phyloP scores from a whole-genome alignment of 1,284 basidiomycete genomes.

The Schizophyllum amplum region DNA sequence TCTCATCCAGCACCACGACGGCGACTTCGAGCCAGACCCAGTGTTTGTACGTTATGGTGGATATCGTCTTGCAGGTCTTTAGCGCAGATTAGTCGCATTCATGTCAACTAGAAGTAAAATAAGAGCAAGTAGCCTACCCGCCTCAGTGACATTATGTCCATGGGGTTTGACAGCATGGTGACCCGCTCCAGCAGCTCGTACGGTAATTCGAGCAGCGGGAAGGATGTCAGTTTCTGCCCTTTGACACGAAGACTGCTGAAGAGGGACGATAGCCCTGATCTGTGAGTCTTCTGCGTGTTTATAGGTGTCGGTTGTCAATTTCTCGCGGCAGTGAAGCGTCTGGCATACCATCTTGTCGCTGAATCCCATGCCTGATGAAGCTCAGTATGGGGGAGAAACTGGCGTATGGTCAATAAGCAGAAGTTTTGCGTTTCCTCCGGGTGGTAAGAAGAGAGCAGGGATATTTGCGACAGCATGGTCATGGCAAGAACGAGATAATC shows the following conservation, averaged over 20 bases:
- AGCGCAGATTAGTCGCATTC: background rate
- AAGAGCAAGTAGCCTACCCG: background rate
- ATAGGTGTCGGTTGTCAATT: too few relatives aligned
- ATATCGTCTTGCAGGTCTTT: background rate
- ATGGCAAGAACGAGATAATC: too few relatives aligned
- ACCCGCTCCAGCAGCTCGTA: background rate
- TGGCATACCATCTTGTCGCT: too few relatives aligned
- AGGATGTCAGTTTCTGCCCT: background rate
- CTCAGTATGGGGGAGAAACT: too few relatives aligned
- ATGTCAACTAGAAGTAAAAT: background rate
- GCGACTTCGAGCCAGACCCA: background rate
- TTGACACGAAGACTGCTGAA: background rate
- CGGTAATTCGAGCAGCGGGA: background rate
- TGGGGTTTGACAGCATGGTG: background rate
- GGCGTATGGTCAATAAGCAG: too few relatives aligned
- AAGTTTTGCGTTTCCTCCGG: too few relatives aligned
- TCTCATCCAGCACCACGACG: background rate
- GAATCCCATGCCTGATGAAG: too few relatives aligned
- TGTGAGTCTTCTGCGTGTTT: too few relatives aligned
- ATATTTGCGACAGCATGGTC: too few relatives aligned
- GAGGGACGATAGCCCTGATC: background rate
- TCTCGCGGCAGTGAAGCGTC: too few relatives aligned
- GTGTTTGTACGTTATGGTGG: background rate
- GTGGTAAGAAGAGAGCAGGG: too few relatives aligned
- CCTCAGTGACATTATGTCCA: background rate